phyloP scores from a whole-genome alignment of 306 rosid species.

The Citrullus amarus region DNA sequence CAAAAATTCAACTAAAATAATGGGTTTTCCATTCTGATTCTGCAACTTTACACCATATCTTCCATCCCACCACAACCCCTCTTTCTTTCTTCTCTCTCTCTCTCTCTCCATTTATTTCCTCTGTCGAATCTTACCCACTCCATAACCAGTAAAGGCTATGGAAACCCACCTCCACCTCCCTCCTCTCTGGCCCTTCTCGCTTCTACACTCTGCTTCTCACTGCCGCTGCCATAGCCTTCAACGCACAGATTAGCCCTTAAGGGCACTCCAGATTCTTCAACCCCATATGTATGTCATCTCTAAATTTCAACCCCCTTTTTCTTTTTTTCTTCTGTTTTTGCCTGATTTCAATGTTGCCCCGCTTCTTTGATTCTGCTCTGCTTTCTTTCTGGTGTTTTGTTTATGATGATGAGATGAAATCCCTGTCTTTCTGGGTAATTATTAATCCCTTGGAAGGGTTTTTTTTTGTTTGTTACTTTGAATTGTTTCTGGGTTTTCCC shows the following conservation, averaged over 20 bases:
- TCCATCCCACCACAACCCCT: constrained; percentile 2
- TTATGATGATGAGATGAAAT: background rate
- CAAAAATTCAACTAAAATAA: constrained; percentile 21
- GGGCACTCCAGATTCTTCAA: background rate
- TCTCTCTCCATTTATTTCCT: constrained; percentile 22
- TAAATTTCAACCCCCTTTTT: background rate
- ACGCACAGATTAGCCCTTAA: background rate
- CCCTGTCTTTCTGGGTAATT: background rate
- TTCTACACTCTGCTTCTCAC: background rate
- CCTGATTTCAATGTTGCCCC: background rate
- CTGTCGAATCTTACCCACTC: constrained; percentile 20
- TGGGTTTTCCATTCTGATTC: constrained; percentile 10
- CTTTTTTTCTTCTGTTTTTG: background rate
- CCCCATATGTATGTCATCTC: background rate
- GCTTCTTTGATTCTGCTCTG: background rate
- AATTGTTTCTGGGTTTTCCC: background rate
- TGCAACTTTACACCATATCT: constrained; percentile 26
- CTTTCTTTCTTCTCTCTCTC: background rate
- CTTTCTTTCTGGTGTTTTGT: background rate
- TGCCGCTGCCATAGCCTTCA: constrained; percentile 8
- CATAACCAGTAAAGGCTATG: constrained; percentile 21
- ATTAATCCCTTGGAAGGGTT: background rate
- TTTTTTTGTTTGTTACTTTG: background rate
- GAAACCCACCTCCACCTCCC: constrained; percentile 10
- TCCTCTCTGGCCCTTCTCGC: constrained; percentile 12